These are phyloP conservation scores for Arthrobotrys sphaeroides DNA, from an alignment of 2,329 filamentous ascomycete species.

Conservation along the genomic window DNA sequence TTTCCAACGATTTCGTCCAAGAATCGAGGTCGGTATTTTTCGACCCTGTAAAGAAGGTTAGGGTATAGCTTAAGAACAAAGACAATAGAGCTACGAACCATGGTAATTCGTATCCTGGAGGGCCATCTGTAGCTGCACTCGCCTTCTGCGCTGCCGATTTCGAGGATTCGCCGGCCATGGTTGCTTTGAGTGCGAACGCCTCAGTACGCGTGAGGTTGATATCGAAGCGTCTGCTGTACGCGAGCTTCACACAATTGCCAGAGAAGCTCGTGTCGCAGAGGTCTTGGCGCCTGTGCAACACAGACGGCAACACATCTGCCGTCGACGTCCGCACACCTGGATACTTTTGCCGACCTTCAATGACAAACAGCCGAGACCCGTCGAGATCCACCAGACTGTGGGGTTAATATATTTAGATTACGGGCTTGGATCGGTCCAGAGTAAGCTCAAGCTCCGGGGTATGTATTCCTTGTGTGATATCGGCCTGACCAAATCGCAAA, in stretches of 20 bases:
- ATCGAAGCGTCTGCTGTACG: constrained; percentile 15
- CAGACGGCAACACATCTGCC: constrained; percentile 31
- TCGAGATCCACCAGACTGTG: not conserved
- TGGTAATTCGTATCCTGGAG: constrained; percentile 74
- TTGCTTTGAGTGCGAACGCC: not conserved
- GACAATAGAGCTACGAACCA: constrained; percentile 67
- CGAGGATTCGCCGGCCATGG: constrained; percentile 56
- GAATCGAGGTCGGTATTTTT: constrained; percentile 95
- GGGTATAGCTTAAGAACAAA: not conserved
- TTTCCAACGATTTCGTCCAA: constrained; percentile 98
- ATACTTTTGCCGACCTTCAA: not conserved
- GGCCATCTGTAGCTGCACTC: constrained; percentile 30
- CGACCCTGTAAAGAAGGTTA: constrained; percentile 73
- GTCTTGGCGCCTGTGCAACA: constrained; percentile 36
- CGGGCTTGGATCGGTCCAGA: too few relatives aligned
- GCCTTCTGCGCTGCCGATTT: constrained; percentile 49
- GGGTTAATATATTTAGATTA: not conserved
- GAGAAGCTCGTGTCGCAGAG: constrained; percentile 42
- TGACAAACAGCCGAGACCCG: not conserved
- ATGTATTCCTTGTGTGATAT: not conserved
- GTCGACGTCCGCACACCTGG: not conserved
- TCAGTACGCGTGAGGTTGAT: constrained; percentile 15
- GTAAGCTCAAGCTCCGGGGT: not conserved
- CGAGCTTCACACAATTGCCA: not conserved
- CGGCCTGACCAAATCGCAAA: not conserved